phyloP scores from a whole-genome alignment of 1,284 basidiomycete genomes.

The Sporisorium graminicola region DNA sequence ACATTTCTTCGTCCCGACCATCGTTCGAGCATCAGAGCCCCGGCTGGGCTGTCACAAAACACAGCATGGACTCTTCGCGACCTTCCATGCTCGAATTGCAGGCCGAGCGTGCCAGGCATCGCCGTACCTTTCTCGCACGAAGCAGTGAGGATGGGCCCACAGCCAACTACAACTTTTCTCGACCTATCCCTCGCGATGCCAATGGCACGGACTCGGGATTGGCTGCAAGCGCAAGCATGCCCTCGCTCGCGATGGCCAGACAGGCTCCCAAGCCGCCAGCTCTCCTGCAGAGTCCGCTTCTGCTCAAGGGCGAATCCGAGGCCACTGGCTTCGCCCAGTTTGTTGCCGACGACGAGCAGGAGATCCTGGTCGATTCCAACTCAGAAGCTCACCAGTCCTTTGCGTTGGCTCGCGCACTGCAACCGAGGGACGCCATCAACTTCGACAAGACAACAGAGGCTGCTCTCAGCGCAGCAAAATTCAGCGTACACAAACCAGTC shows the following conservation, averaged over 20 bases:
- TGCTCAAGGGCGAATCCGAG: constrained; percentile 38
- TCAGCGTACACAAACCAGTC: constrained; percentile 15
- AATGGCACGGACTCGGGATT: constrained; percentile 1
- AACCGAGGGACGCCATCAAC: neutral
- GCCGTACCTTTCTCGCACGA: constrained; percentile 28
- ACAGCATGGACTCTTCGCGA: constrained; percentile 7
- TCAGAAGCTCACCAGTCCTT: constrained; percentile 23
- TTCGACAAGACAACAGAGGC: neutral
- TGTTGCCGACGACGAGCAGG: constrained; percentile 29
- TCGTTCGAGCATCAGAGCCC: constrained; percentile 34
- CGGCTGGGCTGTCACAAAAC: constrained; percentile 27
- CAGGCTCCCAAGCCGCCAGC: constrained; percentile 17
- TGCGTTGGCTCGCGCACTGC: neutral
- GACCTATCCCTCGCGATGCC: constrained; percentile 30
- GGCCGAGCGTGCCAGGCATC: constrained; percentile 22
- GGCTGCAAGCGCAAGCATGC: constrained; percentile 19
- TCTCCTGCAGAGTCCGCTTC: constrained; percentile 30
- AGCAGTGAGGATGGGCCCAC: constrained; percentile 18
- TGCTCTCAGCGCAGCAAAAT: neutral
- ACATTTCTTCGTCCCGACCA: constrained; percentile 29
- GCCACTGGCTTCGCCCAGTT: constrained; percentile 31
- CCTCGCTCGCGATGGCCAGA: constrained; percentile 14
- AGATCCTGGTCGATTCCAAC: constrained; percentile 22
- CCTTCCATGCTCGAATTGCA: constrained; percentile 10
- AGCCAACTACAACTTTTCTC: constrained; percentile 32